These are phyloP conservation scores for Panicum hallii DNA, from an alignment of 202 grass and related monocot species.

Conservation along the genomic window DNA sequence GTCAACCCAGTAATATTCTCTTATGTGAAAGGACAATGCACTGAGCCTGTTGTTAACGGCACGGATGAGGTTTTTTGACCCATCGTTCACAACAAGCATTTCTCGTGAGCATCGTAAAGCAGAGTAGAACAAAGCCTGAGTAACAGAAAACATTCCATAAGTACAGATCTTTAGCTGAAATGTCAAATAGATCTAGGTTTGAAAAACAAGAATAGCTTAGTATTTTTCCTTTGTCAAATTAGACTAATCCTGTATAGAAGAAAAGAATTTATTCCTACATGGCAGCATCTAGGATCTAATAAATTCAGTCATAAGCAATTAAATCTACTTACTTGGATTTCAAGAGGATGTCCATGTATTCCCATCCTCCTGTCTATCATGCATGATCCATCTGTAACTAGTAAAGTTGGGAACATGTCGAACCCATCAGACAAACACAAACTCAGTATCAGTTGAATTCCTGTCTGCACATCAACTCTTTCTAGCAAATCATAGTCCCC, in stretches of 20 bases:
- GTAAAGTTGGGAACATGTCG: slow-evolving; percentile 97
- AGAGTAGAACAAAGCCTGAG: slow-evolving; percentile 96
- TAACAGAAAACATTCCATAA: slow-evolving; percentile 38
- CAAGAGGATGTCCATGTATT: slow-evolving; percentile 99
- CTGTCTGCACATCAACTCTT: slow-evolving; percentile 95
- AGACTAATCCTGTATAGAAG: not conserved
- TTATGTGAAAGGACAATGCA: slow-evolving; percentile 93
- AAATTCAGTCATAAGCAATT: not conserved
- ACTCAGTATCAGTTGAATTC: slow-evolving; percentile 89
- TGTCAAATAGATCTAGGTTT: slow-evolving; percentile 4
- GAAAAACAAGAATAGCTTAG: slow-evolving; percentile 1
- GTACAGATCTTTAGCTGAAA: slow-evolving; percentile 1
- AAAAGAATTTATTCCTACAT: slow-evolving; percentile 1
- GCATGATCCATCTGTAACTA: slow-evolving; percentile 98
- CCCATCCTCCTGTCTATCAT: slow-evolving; percentile 99
- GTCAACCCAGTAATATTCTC: slow-evolving; percentile 98
- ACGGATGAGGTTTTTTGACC: slow-evolving; percentile 73
- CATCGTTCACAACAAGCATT: slow-evolving; percentile 79
- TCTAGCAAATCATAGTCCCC: slow-evolving; percentile 85
- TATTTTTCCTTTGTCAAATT: slow-evolving; percentile 12
- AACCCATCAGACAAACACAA: slow-evolving; percentile 95
- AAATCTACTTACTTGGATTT: slow-evolving; percentile 86
- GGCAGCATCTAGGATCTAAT: not conserved
- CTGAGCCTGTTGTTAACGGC: slow-evolving; percentile 92
- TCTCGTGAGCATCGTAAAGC: slow-evolving; percentile 90